Evolutionary conservation across 2,329 filamentous ascomycete genomes (phyloP), one percentile per base, ranked within the genome.

Genomic region (Coniella vitis): DNA sequence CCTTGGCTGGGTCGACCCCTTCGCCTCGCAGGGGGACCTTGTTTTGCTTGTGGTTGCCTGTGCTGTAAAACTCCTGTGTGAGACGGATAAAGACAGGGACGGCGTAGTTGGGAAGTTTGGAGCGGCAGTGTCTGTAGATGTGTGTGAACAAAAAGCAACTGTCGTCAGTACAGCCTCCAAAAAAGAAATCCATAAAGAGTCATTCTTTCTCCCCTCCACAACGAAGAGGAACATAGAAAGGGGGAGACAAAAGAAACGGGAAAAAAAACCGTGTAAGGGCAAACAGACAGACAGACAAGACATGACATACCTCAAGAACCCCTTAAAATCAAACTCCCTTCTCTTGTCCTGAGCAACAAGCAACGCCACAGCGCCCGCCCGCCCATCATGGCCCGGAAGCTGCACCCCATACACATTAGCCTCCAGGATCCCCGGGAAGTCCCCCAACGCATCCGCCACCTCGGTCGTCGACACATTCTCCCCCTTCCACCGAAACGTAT

Each of bases 31-130:
- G 67, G 0, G 81, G 81, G 2, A 83, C 76, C 63, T 90, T 90
- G 61, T 88, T 87, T 65, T 89, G 86, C 67, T 90, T 90, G 62
- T 88, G 85, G 58, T 89, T 90, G 60, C 86, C 82, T 57, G 81
- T 84, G 5, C 83, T 77, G 21, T 73, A 78, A 48, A 75, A 72
- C 32, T 69, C 69, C 37, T 74, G 67, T 19, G 86, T 73, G 16
- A 87, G 64, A 1, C 86, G 72, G 37, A 90, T 58, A 66, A 90
- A 90, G 2, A 89, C 66, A 0, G 87, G 87, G 1, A 90, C 84
- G 0, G 86, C 87, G 58, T 90, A 90, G 54, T 74, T 76, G 0
- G 87, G 86, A 19, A 90, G 68, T 44, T 78, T 72, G 13, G 72
- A 70, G 7, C 77, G 73, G 2, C 74, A 72, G 58, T 84, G 75